Evolutionary conservation across 352 stramenopile species (phyloP), one percentile per base, ranked within the genome.

Genomic region (Phytopythium ostracodes): DNA sequence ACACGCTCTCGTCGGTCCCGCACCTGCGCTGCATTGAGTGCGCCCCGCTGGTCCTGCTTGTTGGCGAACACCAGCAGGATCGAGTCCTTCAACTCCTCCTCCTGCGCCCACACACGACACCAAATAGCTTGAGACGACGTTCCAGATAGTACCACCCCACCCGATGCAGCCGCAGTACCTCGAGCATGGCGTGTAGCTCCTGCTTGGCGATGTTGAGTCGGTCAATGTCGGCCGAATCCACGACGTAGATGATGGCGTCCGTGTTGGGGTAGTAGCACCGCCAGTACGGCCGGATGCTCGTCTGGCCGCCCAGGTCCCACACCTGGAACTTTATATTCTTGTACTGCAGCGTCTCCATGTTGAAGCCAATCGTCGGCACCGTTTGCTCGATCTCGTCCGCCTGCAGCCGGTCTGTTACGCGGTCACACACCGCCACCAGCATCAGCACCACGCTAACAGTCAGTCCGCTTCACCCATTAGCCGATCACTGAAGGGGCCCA

Each of bases 1-100:
- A 8, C 17, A 10, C 15, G 9, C 7, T 12, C 20, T 33, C 14
- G 17, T 15, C 10, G 40, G 4, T 17, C 58, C 61, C 68, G 31
- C 53, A 96, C 85, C 81, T 96, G 84, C 53, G 84, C 85, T 47
- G 87, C 88, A 35, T 94, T 94, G 38, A 96, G 64, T 7, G 97
- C 96, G 27, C 97, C 97, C 55, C 96, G 97, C 66, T 99, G 96
- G 86, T 99, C 97, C 76, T 99, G 98, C 70, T 99, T 99, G 79
- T 99, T 99, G 33, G 98, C 98, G 84, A 99, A 99, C 17, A 99
- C 97, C 38, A 99, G 75, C 66, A 99, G 75, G 71, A 99, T 99
- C 31, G 97, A 96, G 76, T 99, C 96, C 63, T 98, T 97, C 18
- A 99, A 80, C 74, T 99, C 97, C 62, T 99, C 98, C 70, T 99